Conservation (phyloP, 176 grass and related monocot genomes). For the Microstegium vimineum region DNA sequence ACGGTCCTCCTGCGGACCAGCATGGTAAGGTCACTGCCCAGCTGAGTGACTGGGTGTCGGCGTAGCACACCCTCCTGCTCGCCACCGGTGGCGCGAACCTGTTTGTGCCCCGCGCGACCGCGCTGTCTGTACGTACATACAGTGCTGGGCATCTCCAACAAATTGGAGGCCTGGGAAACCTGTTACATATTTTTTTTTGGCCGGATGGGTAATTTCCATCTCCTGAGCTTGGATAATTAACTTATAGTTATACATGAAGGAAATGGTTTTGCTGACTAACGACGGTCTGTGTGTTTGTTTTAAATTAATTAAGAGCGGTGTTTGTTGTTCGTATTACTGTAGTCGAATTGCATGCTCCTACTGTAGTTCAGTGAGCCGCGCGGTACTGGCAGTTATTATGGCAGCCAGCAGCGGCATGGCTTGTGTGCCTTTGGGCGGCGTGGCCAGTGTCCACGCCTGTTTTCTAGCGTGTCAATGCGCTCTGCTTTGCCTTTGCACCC, state of each 20-base stretch:
- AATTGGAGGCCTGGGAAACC: not conserved
- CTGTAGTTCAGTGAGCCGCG: not conserved
- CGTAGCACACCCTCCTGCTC: not conserved
- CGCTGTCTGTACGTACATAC: not conserved
- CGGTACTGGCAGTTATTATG: not conserved
- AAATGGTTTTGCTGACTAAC: not conserved
- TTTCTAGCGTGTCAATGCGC: not conserved
- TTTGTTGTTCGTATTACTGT: not conserved
- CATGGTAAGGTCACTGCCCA: not conserved
- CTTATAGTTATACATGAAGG: not conserved
- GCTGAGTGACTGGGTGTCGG: conserved; percentile 27
- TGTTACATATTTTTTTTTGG: not conserved
- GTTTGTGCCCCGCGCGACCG: not conserved
- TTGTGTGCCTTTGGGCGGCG: not conserved
- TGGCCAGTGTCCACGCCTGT: not conserved
- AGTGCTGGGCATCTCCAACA: not conserved
- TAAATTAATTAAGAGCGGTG: not conserved
- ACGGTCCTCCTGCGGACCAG: not conserved
- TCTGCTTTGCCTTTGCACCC: not conserved
- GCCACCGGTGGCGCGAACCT: not conserved
- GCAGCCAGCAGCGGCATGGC: not conserved
- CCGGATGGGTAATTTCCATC: not conserved
- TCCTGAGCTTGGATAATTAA: not conserved
- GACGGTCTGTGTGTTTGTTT: not conserved
- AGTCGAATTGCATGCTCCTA: not conserved